phyloP scores from a whole-genome alignment of 2,329 filamentous ascomycete species.

The Ophidiomyces ophidiicola region DNA sequence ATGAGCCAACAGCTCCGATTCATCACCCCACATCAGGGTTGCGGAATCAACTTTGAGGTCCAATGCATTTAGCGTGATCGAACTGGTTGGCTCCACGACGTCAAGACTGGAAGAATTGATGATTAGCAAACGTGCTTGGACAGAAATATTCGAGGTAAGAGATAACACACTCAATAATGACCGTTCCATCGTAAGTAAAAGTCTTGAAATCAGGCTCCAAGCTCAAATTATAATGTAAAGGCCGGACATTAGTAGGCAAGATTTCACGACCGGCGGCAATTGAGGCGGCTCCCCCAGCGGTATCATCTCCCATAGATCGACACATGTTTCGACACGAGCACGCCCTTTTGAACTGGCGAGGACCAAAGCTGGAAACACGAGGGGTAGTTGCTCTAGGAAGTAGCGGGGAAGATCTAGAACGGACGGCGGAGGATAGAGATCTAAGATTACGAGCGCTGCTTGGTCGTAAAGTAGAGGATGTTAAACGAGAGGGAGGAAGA shows the following conservation, averaged over 20 bases:
- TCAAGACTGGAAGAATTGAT: slow-evolving; percentile 46
- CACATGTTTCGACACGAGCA: slow-evolving; percentile 69
- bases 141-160: background rate
- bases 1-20: slow-evolving; percentile 48
- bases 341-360: slow-evolving; percentile 38
- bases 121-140: slow-evolving; percentile 11
- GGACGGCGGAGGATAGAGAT: slow-evolving; percentile 17
- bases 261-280: slow-evolving; percentile 62
- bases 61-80: slow-evolving; percentile 75
- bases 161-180: slow-evolving; percentile 58
- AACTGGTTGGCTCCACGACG: slow-evolving; percentile 69
- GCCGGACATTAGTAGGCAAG: slow-evolving; percentile 81
- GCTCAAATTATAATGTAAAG: slow-evolving; percentile 81
- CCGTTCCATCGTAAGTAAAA: slow-evolving; percentile 74
- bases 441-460: slow-evolving; percentile 5
- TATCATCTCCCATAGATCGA: slow-evolving; percentile 43
- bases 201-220: slow-evolving; percentile 83
- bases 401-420: slow-evolving; percentile 5
- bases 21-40: slow-evolving; percentile 50
- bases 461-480: slow-evolving; percentile 17
- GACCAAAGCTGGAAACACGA: slow-evolving; percentile 19
- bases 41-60: slow-evolving; percentile 72
- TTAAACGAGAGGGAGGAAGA: background rate
- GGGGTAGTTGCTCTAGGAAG: slow-evolving; percentile 13
- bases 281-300: slow-evolving; percentile 41